Conservation (phyloP, 148 eudicot genomes). For the Gaultheria prostrata region DNA sequence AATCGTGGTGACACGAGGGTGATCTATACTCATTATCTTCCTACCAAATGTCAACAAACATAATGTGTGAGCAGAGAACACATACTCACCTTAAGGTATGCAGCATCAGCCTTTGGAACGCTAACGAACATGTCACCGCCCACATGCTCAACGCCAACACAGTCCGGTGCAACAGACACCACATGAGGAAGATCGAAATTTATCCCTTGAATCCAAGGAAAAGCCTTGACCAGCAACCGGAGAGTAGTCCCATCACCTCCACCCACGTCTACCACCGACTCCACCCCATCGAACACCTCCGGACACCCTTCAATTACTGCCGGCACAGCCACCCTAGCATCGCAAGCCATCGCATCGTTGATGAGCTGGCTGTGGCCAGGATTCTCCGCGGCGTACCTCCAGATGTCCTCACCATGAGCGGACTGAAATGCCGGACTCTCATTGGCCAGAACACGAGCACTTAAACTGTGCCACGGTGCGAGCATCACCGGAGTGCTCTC, state of each 20-base stretch:
- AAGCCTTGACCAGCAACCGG: conserved; percentile 38
- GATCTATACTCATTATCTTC: no score
- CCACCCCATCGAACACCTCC: conserved; percentile 40
- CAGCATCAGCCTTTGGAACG: conserved; percentile 62
- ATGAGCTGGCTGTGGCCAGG: conserved; percentile 44
- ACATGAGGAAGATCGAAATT: conserved; percentile 76
- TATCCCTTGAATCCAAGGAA: conserved; percentile 54
- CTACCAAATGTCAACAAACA: no score
- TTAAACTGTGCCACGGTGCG: conserved; percentile 52
- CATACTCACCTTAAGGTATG: conserved; percentile 37
- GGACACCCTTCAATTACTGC: conserved; percentile 40
- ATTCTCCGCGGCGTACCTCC: conserved; percentile 41
- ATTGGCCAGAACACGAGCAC: conserved; percentile 23
- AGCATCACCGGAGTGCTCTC: conserved; percentile 51
- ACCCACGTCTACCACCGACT: conserved; percentile 64
- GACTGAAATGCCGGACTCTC: conserved; percentile 32
- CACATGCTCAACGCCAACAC: conserved; percentile 42
- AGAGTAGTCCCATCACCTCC: conserved; percentile 67
- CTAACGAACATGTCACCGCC: conserved; percentile 59
- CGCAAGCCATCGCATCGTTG: conserved; percentile 61
- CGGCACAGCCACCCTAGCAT: conserved; percentile 37
- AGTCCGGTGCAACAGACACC: conserved; percentile 25
- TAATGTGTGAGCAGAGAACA: neutral
- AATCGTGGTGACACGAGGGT: neutral
- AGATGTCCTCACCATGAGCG: conserved; percentile 49